These are phyloP conservation scores for Brassica carinata DNA, from an alignment of 345 rosid genomes.

Conservation along the genomic window DNA sequence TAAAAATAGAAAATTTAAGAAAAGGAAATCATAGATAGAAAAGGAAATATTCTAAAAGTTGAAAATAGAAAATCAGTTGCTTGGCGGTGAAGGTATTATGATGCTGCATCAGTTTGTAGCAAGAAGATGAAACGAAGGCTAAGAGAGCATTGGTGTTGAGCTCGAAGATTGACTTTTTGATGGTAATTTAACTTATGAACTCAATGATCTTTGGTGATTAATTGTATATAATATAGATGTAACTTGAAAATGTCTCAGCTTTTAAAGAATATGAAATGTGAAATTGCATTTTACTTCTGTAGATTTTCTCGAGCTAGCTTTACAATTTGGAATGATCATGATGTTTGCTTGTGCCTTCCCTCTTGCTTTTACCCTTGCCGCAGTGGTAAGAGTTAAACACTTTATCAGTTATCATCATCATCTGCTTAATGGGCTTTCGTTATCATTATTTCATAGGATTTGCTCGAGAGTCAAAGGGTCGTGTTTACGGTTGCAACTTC, in stretches of 20 bases:
- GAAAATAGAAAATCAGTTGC: too few relatives aligned
- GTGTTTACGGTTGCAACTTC: conserved; percentile 93
- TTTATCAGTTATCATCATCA: conserved; percentile 5
- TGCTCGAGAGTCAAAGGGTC: conserved; percentile 83
- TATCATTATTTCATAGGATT: conserved; percentile 51
- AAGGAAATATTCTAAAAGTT: too few relatives aligned
- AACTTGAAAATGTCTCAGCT: conserved; percentile 5
- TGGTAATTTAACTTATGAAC: conserved; percentile 50
- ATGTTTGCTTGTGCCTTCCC: conserved; percentile 99
- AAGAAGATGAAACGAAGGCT: conserved; percentile 78
- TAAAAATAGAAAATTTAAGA: background rate
- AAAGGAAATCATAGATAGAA: background rate
- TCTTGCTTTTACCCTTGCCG: conserved; percentile 74
- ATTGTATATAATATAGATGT: background rate
- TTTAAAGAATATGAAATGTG: background rate
- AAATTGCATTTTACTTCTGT: conserved; percentile 29
- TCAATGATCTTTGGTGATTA: conserved; percentile 6
- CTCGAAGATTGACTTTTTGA: conserved; percentile 94
- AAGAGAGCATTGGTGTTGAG: conserved; percentile 85
- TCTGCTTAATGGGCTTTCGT: background rate
- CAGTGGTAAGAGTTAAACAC: conserved; percentile 50
- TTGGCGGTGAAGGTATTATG: too few relatives aligned
- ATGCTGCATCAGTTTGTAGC: conserved; percentile 40
- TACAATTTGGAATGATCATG: conserved; percentile 98
- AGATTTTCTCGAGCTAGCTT: conserved; percentile 82